Evolutionary conservation across 2,329 filamentous ascomycete genomes (phyloP), one percentile per base, ranked within the genome.

Genomic region (Ascochyta koolunga): DNA sequence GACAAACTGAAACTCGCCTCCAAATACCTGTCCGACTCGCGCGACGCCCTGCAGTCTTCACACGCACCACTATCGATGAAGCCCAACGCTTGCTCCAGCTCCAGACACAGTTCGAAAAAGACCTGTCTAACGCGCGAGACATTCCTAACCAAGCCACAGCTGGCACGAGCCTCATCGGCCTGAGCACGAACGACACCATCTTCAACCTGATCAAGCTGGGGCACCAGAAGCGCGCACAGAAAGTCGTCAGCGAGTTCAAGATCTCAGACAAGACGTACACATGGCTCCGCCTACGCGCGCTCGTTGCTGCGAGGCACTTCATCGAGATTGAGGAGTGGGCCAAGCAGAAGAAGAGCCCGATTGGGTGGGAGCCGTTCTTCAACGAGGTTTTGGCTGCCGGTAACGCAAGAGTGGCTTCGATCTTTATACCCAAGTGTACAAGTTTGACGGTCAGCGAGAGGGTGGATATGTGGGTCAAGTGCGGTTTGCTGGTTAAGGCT

Each of bases 341-440:
- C 31, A 89, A 88, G 68, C 85, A 75, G 33, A 84, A 90, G 69
- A 96, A 93, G 75, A 95, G 89, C 54, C 91, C 93, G 0, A 98
- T 99, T 71, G 93, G 93, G 10, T 99, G 95, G 95, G 91, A 96
- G 87, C 91, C 93, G 0, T 99, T 96, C 77, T 97, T 90, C 80
- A 96, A 95, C 70, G 89, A 96, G 66, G 86, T 90, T 24, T 80
- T 98, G 0, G 87, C 89, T 40, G 95, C 95, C 1, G 95, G 95
- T 39, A 98, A 98, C 70, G 89, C 91, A 5, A 89, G 93, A 57
- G 82, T 96, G 15, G 95, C 95, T 1, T 85, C 89, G 0, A 74
- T 86, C 5, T 98, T 97, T 75, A 86, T 98, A 45, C 87, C 91
- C 2, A 98, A 98, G 76, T 97, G 93, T 78, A 88, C 87, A 15